Evolutionary conservation across 2,329 filamentous ascomycete genomes (phyloP), one percentile per base, ranked within the genome.

Genomic region (Botryotinia calthae): DNA sequence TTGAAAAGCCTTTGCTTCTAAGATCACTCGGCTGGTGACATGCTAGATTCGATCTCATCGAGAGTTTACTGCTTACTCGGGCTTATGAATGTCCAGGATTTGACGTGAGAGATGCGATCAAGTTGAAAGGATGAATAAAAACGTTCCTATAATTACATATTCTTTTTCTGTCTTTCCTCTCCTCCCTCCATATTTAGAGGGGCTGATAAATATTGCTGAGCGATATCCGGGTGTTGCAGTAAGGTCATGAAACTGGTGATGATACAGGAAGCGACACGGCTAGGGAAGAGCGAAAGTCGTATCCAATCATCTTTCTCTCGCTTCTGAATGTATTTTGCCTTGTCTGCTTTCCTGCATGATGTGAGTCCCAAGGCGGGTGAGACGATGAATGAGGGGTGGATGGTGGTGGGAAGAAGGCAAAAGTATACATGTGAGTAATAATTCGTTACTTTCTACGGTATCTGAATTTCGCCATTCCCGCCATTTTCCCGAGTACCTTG

Each of bases 21-120:
- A 44, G 37, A 63, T 64, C 9, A 31, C 40, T 64, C 62, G 62
- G 62, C n/a, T 28, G 62, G 42, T 46, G 62, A 64, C 62, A 46
- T 28, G 4, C 54, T 48, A 74, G 62, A 71, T 42, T 46, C 40
- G 40, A 64, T 64, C 61, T 64, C 61, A 64, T 64, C 61, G 61
- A 28, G 40, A 31, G 73, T 56, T 62, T 65, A 63, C 61, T 72
- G 66, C 72, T 75, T 73, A 72, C 72, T 75, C 73, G 69, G 70
- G 67, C 72, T 71, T 70, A 51, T 71, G 67, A 48, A 46, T 76
- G 44, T 58, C 18, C 69, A 70, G 72, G 70, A 59, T 67, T 73
- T 67, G 62, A 61, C 40, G 18, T 65, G 62, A 37, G 14, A 46
- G 48, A 42, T 72, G 7, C 40, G 34, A 46, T 9, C 37, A 20